A percentile compares a stretch with the other conserved stretches of the same genome.
Evolutionary conservation across 2,329 filamentous ascomycete genomes (phyloP).

Genomic region (Diaporthe destruens): DNA sequence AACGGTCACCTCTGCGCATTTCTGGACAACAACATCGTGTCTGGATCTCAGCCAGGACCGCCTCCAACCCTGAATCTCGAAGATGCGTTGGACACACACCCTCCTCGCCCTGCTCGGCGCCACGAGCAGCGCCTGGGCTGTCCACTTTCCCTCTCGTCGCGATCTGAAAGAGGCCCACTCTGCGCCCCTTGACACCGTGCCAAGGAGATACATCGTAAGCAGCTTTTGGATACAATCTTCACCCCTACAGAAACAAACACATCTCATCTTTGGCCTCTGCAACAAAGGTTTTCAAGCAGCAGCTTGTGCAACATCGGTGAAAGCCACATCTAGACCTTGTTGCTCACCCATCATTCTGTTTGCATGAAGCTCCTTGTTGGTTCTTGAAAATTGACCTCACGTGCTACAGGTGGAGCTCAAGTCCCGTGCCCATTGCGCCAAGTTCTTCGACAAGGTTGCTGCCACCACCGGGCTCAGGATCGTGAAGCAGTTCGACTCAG

Average conservation of each 20-base stretch:
- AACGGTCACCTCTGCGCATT: not conserved
- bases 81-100: constrained; percentile 2
- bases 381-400: too few species aligned
- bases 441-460: not conserved
- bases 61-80: not conserved
- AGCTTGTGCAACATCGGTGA: too few species aligned
- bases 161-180: constrained; percentile 6
- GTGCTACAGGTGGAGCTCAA: constrained; percentile 9
- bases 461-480: constrained; percentile 1
- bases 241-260: too few species aligned
- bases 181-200: not conserved
- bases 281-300: too few species aligned
- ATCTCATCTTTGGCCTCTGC: too few species aligned
- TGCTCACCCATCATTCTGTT: too few species aligned
- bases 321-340: too few species aligned
- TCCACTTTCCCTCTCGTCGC: constrained; percentile 15
- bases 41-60: not conserved
- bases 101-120: constrained; percentile 12
- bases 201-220: constrained; percentile 9
- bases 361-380: too few species aligned
- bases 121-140: constrained; percentile 26
- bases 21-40: not conserved
- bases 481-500: constrained; percentile 36
- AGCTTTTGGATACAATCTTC: too few species aligned
- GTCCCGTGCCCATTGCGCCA: not conserved